Evolutionary conservation across 306 rosid genomes (phyloP).

Genomic region (Benincasa hispida): DNA sequence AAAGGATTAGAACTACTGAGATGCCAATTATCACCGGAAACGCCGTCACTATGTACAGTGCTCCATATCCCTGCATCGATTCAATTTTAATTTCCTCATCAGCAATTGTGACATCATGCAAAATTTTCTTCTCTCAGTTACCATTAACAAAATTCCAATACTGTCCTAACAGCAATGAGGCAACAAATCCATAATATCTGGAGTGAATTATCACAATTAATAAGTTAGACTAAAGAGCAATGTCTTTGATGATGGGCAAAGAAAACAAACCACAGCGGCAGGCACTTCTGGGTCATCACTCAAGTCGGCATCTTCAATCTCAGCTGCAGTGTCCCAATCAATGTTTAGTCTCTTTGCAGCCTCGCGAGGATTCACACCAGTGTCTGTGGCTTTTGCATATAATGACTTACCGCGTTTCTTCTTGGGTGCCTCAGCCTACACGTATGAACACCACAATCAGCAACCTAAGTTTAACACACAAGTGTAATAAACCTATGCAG

Average conservation of each 20-base stretch:
- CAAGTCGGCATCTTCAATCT: conserved; percentile 42
- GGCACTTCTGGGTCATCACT: conserved; percentile 66
- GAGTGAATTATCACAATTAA: background rate
- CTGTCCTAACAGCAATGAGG: background rate
- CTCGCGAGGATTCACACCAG: conserved; percentile 66
- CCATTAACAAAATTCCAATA: background rate
- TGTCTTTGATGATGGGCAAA: background rate
- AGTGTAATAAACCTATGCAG: background rate
- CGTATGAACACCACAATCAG: background rate
- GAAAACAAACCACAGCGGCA: conserved; percentile 60
- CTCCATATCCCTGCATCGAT: conserved; percentile 89
- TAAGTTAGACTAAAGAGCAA: background rate
- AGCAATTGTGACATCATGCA: conserved; percentile 11
- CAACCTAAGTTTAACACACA: background rate
- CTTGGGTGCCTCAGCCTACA: conserved; percentile 49
- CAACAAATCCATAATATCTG: background rate
- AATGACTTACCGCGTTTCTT: conserved; percentile 68
- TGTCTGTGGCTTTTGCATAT: conserved; percentile 80
- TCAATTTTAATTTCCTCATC: conserved; percentile 16
- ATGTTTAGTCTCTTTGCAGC: conserved; percentile 67
- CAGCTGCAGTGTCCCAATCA: conserved; percentile 98
- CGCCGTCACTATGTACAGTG: conserved; percentile 74
- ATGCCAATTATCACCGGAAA: conserved; percentile 87
- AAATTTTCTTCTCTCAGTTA: background rate
- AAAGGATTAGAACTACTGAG: conserved; percentile 79